Evolutionary conservation across 371 early-diverging fungal genomes (phyloP).

Genomic region (Coemansia sp.): DNA sequence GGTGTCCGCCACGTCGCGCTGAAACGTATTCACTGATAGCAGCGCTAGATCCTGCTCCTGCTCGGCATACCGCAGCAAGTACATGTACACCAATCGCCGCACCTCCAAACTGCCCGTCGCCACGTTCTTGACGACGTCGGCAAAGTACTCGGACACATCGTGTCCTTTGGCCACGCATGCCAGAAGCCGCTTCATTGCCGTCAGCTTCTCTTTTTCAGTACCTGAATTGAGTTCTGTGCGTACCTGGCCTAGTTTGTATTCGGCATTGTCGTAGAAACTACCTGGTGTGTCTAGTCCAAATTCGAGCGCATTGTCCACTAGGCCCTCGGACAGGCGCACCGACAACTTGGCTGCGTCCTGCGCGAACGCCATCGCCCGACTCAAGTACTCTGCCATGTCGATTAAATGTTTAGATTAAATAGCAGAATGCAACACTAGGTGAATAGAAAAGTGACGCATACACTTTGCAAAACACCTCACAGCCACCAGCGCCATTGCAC

Average conservation of each 20-base stretch:
- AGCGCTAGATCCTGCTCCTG: conserved; percentile 93
- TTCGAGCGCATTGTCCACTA: conserved; percentile 85
- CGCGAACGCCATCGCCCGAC: conserved; percentile 73
- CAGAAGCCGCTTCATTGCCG: conserved; percentile 85
- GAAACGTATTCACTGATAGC: conserved; percentile 94
- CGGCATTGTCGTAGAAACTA: conserved; percentile 84
- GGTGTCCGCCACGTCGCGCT: conserved; percentile 90
- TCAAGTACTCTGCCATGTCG: conserved; percentile 65
- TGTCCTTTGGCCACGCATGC: conserved; percentile 92
- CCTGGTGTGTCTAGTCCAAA: conserved; percentile 74
- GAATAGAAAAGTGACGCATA: background rate
- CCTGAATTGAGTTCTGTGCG: conserved; percentile 75
- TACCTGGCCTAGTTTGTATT: conserved; percentile 79
- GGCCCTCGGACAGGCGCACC: conserved; percentile 77
- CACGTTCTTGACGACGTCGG: conserved; percentile 95
- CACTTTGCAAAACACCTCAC: too few species aligned
- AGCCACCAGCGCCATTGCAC: too few species aligned
- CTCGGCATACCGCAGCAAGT: conserved; percentile 89
- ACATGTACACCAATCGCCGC: conserved; percentile 93
- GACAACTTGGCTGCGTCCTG: conserved; percentile 83
- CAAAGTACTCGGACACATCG: conserved; percentile 89
- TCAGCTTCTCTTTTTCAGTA: conserved; percentile 88
- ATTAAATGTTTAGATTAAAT: background rate
- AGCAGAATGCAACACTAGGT: background rate
- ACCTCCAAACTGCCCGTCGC: conserved; percentile 87